Conservation (phyloP, 345 rosid genomes). For the Cardamine resedifolia region DNA sequence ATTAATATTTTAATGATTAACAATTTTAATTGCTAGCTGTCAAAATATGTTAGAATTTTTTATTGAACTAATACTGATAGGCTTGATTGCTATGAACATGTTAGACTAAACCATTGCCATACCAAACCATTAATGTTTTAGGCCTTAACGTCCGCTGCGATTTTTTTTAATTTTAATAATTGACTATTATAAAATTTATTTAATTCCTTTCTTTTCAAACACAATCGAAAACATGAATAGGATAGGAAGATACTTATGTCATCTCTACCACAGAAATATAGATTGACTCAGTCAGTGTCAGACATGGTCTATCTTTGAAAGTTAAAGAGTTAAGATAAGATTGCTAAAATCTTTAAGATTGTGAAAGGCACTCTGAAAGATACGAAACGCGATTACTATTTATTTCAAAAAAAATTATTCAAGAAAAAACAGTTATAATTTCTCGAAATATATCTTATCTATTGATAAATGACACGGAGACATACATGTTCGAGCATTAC, state of each 20-base stretch:
- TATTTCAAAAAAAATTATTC: background rate
- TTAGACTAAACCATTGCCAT: too few relatives aligned
- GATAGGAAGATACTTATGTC: background rate
- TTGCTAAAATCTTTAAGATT: conserved; percentile 2
- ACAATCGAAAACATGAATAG: background rate
- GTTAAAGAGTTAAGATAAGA: background rate
- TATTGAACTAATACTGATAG: too few relatives aligned
- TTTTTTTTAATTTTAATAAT: too few relatives aligned
- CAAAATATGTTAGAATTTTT: background rate
- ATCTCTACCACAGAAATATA: background rate
- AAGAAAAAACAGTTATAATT: background rate
- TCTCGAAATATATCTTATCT: background rate
- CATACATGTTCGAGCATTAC: conserved; percentile 2
- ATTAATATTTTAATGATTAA: too few relatives aligned
- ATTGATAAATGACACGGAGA: conserved; percentile 5
- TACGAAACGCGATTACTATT: background rate
- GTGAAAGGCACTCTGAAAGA: conserved; percentile 20
- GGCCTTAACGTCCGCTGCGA: too few relatives aligned
- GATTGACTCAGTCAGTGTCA: conserved; percentile 15
- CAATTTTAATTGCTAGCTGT: background rate
- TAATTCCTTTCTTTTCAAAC: background rate
- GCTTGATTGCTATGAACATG: too few relatives aligned
- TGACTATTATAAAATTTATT: background rate
- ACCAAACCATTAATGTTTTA: too few relatives aligned
- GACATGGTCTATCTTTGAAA: background rate